These are phyloP conservation scores for Alopecurus myosuroides DNA, from an alignment of 176 grass and related monocot genomes.

Conservation along the genomic window DNA sequence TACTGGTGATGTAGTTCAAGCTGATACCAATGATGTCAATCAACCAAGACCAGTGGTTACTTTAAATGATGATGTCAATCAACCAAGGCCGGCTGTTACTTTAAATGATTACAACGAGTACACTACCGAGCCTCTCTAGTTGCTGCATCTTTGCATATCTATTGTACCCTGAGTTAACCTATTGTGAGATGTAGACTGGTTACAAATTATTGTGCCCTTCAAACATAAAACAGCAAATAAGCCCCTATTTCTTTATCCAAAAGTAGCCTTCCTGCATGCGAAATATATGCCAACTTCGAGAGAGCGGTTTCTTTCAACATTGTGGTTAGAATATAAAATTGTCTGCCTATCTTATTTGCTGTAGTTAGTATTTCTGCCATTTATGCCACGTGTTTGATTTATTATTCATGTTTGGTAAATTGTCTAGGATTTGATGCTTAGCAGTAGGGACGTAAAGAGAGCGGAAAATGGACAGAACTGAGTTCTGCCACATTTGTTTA, in stretches of 20 bases:
- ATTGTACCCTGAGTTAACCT: not conserved
- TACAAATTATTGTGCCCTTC: not conserved
- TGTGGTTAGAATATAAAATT: not conserved
- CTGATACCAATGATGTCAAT: conserved; percentile 30
- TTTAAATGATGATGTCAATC: conserved; percentile 30
- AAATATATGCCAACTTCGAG: not conserved
- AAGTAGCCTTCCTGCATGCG: not conserved
- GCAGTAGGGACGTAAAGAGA: too few species aligned
- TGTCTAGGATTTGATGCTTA: not conserved
- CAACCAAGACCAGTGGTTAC: conserved; percentile 48
- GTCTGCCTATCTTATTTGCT: not conserved
- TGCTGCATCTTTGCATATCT: conserved; percentile 18
- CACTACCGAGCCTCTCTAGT: not conserved
- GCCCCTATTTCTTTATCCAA: not conserved
- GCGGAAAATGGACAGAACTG: too few species aligned
- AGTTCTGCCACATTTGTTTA: too few species aligned
- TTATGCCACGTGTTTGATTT: not conserved
- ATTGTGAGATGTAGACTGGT: not conserved
- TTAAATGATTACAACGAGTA: conserved; percentile 71
- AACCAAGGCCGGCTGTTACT: conserved; percentile 43
- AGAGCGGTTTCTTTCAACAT: not conserved
- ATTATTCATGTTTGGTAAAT: not conserved
- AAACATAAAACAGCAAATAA: not conserved
- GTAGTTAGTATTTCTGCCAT: not conserved
- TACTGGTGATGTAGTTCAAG: conserved; percentile 34